Percentiles rank a stretch among this genome's conserved stretches.
Evolutionary conservation across 805 yeast species (phyloP).

Genomic region (Candida glaebosa): DNA sequence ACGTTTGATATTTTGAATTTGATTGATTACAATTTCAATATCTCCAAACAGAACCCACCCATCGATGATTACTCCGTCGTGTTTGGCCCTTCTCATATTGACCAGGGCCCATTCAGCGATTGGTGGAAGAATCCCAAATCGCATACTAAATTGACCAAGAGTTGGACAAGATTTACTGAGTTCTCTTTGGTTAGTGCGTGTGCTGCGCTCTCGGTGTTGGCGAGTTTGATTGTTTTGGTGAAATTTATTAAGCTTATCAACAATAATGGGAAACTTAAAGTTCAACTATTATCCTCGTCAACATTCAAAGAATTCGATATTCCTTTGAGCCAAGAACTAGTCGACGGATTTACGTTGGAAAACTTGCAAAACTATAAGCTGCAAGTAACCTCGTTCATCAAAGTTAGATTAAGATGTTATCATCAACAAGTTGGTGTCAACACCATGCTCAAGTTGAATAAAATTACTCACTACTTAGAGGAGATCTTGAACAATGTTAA

Average conservation of each 20-base stretch:
- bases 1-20: slow-evolving; percentile 28
- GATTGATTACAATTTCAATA: slow-evolving; percentile 33
- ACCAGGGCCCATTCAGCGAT: slow-evolving; percentile 2
- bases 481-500: slow-evolving; percentile 12
- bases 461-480: slow-evolving; percentile 16
- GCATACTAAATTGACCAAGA: slow-evolving; percentile 9
- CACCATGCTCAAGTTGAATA: slow-evolving; percentile 16
- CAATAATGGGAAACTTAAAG: slow-evolving; percentile 5
- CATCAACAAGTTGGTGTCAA: slow-evolving; percentile 10
- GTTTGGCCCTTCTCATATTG: slow-evolving; percentile 10
- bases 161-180: slow-evolving; percentile 19
- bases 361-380: slow-evolving; percentile 10
- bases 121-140: slow-evolving; percentile 14
- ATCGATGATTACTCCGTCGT: slow-evolving; percentile 7
- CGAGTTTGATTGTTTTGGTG: slow-evolving; percentile 18
- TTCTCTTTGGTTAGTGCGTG: slow-evolving; percentile 14
- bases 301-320: background rate
- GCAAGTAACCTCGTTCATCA: slow-evolving; percentile 12
- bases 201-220: slow-evolving; percentile 13
- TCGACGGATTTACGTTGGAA: slow-evolving; percentile 7
- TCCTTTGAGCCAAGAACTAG: slow-evolving; percentile 1
- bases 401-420: slow-evolving; percentile 10
- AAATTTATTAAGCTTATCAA: slow-evolving; percentile 10
- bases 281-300: slow-evolving; percentile 4
- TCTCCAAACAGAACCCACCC: slow-evolving; percentile 1